Evolutionary conservation across 2,329 filamentous ascomycete species (phyloP).

Genomic region (Cadophora sp.): DNA sequence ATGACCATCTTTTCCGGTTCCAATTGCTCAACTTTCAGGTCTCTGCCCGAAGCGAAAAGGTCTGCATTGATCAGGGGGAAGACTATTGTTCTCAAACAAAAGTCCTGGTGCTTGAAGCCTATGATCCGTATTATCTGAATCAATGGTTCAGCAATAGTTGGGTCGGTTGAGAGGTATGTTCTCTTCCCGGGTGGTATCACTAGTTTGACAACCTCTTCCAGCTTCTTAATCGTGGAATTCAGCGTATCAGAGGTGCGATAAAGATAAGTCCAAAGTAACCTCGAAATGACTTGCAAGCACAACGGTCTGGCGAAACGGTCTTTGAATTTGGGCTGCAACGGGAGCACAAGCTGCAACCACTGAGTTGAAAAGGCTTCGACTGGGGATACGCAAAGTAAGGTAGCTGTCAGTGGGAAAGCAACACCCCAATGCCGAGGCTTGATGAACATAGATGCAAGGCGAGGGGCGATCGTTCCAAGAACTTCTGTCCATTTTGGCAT

Average conservation of each 20-base stretch:
- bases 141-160: conserved; percentile 83
- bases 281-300: conserved; percentile 87
- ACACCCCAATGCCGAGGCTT: conserved; percentile 93
- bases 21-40: conserved; percentile 81
- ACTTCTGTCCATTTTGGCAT: conserved; percentile 88
- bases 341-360: conserved; percentile 83
- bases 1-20: conserved; percentile 98
- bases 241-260: conserved; percentile 80
- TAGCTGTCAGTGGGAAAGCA: conserved; percentile 86
- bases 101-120: conserved; percentile 90
- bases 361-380: conserved; percentile 83
- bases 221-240: conserved; percentile 73
- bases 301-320: conserved; percentile 80
- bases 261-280: conserved; percentile 92
- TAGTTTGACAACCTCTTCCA: conserved; percentile 88
- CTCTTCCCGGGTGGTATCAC: conserved; percentile 82
- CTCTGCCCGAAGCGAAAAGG: conserved; percentile 70
- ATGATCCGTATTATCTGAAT: conserved; percentile 95
- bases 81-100: conserved; percentile 91
- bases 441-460: conserved; percentile 81
- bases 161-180: conserved; percentile 82
- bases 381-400: conserved; percentile 86
- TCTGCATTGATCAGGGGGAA: conserved; percentile 95
- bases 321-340: conserved; percentile 81
- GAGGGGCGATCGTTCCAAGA: conserved; percentile 76